Base-by-base conservation (phyloP, 176 grass and related monocot species). In the Hsuehochloa calcarea region DNA sequence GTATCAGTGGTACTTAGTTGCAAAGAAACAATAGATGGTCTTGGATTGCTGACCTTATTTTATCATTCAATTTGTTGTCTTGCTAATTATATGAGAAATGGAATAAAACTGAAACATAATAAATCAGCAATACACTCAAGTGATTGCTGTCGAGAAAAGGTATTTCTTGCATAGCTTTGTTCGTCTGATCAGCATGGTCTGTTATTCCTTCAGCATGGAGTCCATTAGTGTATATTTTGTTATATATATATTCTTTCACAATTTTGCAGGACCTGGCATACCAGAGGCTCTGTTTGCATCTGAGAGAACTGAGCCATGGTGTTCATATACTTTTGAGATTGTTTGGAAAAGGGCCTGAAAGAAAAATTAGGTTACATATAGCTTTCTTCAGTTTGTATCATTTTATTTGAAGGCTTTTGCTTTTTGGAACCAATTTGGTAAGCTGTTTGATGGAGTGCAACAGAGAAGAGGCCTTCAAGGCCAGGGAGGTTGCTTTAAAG, bases 401-500 rank as follows among this genome's bases (percentile, higher is more conserved):
- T 90, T 68, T 58, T 20, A 80, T 79, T 58, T 87, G 61, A 71
- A 85, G 74, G 44, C 19, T 31, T 47, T 39, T 71, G n/a, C 29
- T 83, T 81, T 64, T 78, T 25, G 16, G 56, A 68, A 67, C 45
- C 46, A 60, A 59, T 85, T 70, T 47, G n/a, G 64, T 63, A 26
- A 70, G 17, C 67, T 52, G 46, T 58, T 68, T 71, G 44, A 97
- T 97, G 95, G 95, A 94, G 49, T 92, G 88, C 84, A 91, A 97
- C 86, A 97, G 87, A 83, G 95, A 94, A 79, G 95, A 97, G 74
- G 92, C 95, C 50, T 22, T 97, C 52, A 93, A 83, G 65, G 95
- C 92, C n/a, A 97, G 41, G 88, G 92, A 89, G 20, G 74, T 97
- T 91, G 92, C 92, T 38, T 43, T 86, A 77, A 91, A 86, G 83